A percentile compares a stretch with the other conserved stretches of the same genome.
phyloP scores from a whole-genome alignment of 495 filamentous ascomycete species.

The Penicillium angulare region DNA sequence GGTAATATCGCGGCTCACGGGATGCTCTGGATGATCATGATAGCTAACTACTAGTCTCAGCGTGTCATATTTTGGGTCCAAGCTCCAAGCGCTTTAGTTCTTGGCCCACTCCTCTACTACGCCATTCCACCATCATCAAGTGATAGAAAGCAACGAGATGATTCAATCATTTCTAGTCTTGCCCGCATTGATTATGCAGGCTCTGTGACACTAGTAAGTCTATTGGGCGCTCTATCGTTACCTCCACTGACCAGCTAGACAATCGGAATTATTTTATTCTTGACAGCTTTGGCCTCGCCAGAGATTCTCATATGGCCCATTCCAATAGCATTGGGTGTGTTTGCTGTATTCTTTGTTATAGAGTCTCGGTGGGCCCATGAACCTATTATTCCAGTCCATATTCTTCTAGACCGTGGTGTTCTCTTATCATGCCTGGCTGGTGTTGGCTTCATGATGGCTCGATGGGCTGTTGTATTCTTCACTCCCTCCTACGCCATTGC shows the following conservation, averaged over 20 bases:
- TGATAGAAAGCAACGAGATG: too few species aligned
- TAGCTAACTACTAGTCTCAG: slow-evolving; percentile 29
- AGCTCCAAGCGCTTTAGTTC: slow-evolving; percentile 53
- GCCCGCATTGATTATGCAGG: slow-evolving; percentile 68
- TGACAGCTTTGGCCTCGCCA: slow-evolving; percentile 61
- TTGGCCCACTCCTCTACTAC: slow-evolving; percentile 57
- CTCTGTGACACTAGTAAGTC: slow-evolving; percentile 56
- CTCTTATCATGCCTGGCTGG: slow-evolving; percentile 67
- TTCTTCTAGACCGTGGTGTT: slow-evolving; percentile 62
- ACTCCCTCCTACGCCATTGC: slow-evolving; percentile 72
- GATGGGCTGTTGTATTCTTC: slow-evolving; percentile 78
- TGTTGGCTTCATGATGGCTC: slow-evolving; percentile 69
- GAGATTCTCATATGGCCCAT: slow-evolving; percentile 58
- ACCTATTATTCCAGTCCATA: slow-evolving; percentile 66
- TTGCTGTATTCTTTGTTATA: slow-evolving; percentile 58
- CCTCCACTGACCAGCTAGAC: slow-evolving; percentile 28
- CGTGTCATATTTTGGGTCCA: slow-evolving; percentile 68
- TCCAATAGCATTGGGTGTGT: slow-evolving; percentile 49
- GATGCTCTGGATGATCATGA: not conserved
- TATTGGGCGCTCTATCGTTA: not conserved
- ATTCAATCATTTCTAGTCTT: slow-evolving; percentile 43
- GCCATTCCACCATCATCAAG: slow-evolving; percentile 50
- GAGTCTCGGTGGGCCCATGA: slow-evolving; percentile 56
- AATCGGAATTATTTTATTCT: slow-evolving; percentile 57
- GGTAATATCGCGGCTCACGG: slow-evolving; percentile 45